Percentiles rank a stretch among this genome's conserved stretches.
phyloP scores from a whole-genome alignment of 495 filamentous ascomycete species.

The Barbatosphaeria neglecta region DNA sequence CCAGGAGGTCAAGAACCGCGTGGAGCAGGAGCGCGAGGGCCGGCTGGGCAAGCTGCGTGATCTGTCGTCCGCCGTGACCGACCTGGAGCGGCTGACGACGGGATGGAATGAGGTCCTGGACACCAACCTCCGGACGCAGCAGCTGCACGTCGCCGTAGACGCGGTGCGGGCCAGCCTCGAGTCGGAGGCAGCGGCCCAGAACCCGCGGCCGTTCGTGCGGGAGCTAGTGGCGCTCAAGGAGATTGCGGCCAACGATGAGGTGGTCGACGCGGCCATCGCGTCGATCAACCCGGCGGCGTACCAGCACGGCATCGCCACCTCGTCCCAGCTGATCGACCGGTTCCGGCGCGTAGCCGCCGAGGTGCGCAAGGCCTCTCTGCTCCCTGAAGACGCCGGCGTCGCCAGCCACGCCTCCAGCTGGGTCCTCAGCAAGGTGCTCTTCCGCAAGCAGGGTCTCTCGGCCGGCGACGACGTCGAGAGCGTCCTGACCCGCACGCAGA shows the following conservation, averaged over 20 bases:
- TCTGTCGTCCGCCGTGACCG: slow-evolving; percentile 59
- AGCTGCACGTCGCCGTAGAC: slow-evolving; percentile 88
- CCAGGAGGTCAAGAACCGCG: slow-evolving; percentile 61
- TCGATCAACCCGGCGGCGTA: slow-evolving; percentile 92
- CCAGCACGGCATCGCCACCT: slow-evolving; percentile 77
- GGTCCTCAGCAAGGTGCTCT: slow-evolving; percentile 80
- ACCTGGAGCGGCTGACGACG: slow-evolving; percentile 73
- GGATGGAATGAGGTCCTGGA: slow-evolving; percentile 84
- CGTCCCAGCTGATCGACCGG: slow-evolving; percentile 77
- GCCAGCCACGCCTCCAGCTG: slow-evolving; percentile 85
- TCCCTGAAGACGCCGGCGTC: slow-evolving; percentile 87
- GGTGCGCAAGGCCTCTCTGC: slow-evolving; percentile 82
- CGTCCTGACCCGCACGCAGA: slow-evolving; percentile 78
- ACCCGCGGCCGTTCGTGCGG: slow-evolving; percentile 71
- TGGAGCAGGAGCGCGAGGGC: slow-evolving; percentile 80
- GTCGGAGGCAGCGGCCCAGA: slow-evolving; percentile 52
- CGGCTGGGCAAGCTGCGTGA: slow-evolving; percentile 77
- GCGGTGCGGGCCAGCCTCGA: slow-evolving; percentile 75
- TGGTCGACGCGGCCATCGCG: slow-evolving; percentile 81
- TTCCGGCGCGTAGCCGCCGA: slow-evolving; percentile 91
- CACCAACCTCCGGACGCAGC: slow-evolving; percentile 81
- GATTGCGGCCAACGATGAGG: slow-evolving; percentile 66
- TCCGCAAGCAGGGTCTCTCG: slow-evolving; percentile 82
- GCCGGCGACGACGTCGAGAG: slow-evolving; percentile 90
- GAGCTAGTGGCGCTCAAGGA: slow-evolving; percentile 93